Percentiles rank a stretch among this genome's conserved stretches.
phyloP scores from a whole-genome alignment of 140 eudicot genomes.

The Cichorium intybus region DNA sequence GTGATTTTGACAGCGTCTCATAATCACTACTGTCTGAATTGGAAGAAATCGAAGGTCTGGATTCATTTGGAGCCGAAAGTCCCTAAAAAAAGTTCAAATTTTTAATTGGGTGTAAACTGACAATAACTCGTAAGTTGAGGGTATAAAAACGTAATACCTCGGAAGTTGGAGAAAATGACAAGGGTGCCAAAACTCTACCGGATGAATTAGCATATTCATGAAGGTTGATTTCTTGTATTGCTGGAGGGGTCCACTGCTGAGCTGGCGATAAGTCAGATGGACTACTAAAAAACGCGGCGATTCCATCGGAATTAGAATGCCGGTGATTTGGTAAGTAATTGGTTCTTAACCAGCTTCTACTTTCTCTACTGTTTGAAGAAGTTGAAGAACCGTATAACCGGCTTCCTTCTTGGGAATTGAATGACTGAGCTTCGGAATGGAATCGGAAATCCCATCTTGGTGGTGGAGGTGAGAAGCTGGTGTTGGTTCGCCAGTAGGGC shows the following conservation, averaged over 20 bases:
- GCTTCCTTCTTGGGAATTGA: slow-evolving; percentile 77
- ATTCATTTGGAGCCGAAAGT: slow-evolving; percentile 50
- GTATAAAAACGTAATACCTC: slow-evolving; percentile 21
- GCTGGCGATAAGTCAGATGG: slow-evolving; percentile 80
- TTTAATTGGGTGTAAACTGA: not conserved
- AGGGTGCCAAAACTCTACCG: slow-evolving; percentile 37
- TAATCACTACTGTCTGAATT: slow-evolving; percentile 80
- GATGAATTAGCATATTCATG: slow-evolving; percentile 58
- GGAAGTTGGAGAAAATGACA: slow-evolving; percentile 23
- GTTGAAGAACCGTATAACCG: slow-evolving; percentile 77
- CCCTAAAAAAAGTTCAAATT: slow-evolving; percentile 42
- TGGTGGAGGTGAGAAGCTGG: slow-evolving; percentile 95
- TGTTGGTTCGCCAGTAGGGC: slow-evolving; percentile 92
- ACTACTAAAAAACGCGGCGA: slow-evolving; percentile 61
- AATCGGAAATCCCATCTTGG: slow-evolving; percentile 75
- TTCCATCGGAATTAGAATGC: slow-evolving; percentile 64
- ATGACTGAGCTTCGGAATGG: slow-evolving; percentile 62
- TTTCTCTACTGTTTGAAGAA: slow-evolving; percentile 83
- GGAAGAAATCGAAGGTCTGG: slow-evolving; percentile 73
- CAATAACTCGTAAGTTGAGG: not conserved
- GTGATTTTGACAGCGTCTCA: slow-evolving; percentile 48
- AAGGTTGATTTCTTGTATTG: slow-evolving; percentile 64
- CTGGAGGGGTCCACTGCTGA: slow-evolving; percentile 84
- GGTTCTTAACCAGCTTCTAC: slow-evolving; percentile 78
- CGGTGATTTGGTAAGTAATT: slow-evolving; percentile 49